phyloP scores from a whole-genome alignment of 371 early-diverging fungal genomes.

The Choanephora cucurbitarum region DNA sequence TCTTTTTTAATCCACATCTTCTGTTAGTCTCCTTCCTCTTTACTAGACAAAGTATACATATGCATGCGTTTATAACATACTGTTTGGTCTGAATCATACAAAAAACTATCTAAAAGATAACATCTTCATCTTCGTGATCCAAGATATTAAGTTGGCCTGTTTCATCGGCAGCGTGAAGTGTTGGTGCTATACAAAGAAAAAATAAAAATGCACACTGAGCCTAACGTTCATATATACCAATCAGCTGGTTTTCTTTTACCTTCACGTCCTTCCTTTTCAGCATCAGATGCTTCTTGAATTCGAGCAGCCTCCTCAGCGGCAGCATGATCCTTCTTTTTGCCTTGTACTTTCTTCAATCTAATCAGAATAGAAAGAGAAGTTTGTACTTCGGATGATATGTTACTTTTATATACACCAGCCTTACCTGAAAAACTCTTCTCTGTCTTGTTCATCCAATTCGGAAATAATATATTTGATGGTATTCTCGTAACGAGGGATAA shows the following conservation, averaged over 20 bases:
- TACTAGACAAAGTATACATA: too few relatives aligned
- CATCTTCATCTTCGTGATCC: conserved; percentile 62
- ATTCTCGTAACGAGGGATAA: conserved; percentile 98
- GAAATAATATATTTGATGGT: conserved; percentile 97
- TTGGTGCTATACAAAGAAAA: conserved; percentile 16
- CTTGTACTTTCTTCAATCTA: conserved; percentile 96
- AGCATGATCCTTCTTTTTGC: conserved; percentile 93
- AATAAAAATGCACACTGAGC: too few relatives aligned
- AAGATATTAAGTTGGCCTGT: conserved; percentile 49
- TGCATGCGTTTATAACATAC: too few relatives aligned
- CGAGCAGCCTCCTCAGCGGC: conserved; percentile 56
- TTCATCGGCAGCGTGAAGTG: conserved; percentile 43
- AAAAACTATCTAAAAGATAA: conserved; percentile 43
- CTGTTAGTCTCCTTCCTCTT: too few relatives aligned
- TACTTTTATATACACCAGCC: too few relatives aligned
- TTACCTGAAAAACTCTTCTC: conserved; percentile 99
- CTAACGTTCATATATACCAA: too few relatives aligned
- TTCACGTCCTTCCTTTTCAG: conserved; percentile 18
- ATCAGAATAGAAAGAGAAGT: too few relatives aligned
- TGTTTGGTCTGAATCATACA: neutral
- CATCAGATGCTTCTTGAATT: conserved; percentile 21
- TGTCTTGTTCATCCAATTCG: conserved; percentile 99
- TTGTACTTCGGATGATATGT: too few relatives aligned
- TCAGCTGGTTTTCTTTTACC: too few relatives aligned
- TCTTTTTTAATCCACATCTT: too few relatives aligned